Evolutionary conservation across 805 yeast species (phyloP), one percentile per base, ranked within the genome.

Genomic region (Metschnikowia colocasiae): DNA sequence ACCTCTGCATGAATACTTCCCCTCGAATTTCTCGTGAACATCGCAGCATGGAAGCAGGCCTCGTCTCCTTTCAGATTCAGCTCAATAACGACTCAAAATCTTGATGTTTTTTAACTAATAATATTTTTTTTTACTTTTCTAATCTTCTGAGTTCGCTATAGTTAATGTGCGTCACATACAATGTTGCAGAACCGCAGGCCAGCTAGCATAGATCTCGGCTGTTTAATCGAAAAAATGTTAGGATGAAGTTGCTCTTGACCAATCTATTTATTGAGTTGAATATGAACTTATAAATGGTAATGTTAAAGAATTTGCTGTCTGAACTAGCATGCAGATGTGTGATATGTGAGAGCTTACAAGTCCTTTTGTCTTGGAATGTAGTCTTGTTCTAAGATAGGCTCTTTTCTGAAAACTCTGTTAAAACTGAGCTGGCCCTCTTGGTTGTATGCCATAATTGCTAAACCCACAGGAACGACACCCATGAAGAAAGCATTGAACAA

Each of bases 351-450:
- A 40, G 20, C 30, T 40, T 53, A 69, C 63, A 71, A 71, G 56
- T 71, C 76, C 59, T 70, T 70, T 47, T 62, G 67, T 62, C 77
- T 71, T 48, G 76, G 76, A 47, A 62, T 65, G 53, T 71, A 72
- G 34, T 67, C 71, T 45, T 67, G 64, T 46, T 64, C 59, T 51
- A 69, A 64, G 9, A 72, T 59, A 26, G 62, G 63, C 18, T 59
- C 62, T 27, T 60, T 57, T 64, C 77, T 72, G 60, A 61, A 72
- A 32, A 49, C 56, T 55, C 73, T 61, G 50, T 51, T 46, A 51
- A 67, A 62, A 41, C 56, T 55, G 37, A 58, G 43, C 51, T 69
- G 65, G n/a, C 77, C 77, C 42, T 72, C 77, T 30, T 50, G 52
- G 46, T 57, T 58, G 57, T 72, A 71, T 23, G 75, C 74, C 45